Base-by-base conservation (phyloP, 2,329 filamentous ascomycete genomes). In the Trichoderma citrinoviride region DNA sequence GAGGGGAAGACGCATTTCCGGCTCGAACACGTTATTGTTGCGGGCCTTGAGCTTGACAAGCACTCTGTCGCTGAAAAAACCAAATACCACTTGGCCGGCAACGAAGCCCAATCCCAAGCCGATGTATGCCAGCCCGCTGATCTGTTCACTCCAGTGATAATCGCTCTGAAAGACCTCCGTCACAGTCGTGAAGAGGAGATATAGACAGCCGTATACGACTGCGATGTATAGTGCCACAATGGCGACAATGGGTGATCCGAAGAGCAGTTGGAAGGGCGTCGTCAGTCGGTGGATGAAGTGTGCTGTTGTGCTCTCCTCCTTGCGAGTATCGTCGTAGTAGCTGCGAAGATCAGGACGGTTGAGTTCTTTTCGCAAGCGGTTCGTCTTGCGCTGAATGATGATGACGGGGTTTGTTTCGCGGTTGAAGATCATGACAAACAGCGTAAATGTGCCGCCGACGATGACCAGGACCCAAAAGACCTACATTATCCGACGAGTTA, bases 211-310 rank as follows among this genome's bases (percentile, higher is more conserved):
- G 27, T 63, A 63, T 12, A 63, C 43, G 15, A 63, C 61, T 3
- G 61, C 50, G n/a, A 63, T 63, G n/a, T 63, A 63, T 1, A 63
- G 66, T 1, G 80, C 81, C 19, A 83, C 73, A 40, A 77, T 71
- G 41, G 82, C 73, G 50, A 85, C 74, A 67, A 84, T 78, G 19
- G 80, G 80, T 3, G 81, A 83, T 21, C 78, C 72, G 66, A 82
- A 75, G 40, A 85, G 78, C 75, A 85, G 79, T 69, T 82, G 61
- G 21, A 63, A 83, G 1, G 84, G 84, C 1, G 84, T 80, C 7
- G 81, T 71, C 49, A 87, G 76, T 37, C 82, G 70, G 88, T 89
- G 61, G 69, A 49, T 40, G 71, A 67, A 61, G 69, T 68, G 65
- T 70, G 71, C 44, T 5, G 61, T 56, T 15, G 47, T 55, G 40